A percentile compares a stretch with the other conserved stretches of the same genome.
phyloP scores from a whole-genome alignment of 1,284 basidiomycete species.

The Fomes fomentarius region DNA sequence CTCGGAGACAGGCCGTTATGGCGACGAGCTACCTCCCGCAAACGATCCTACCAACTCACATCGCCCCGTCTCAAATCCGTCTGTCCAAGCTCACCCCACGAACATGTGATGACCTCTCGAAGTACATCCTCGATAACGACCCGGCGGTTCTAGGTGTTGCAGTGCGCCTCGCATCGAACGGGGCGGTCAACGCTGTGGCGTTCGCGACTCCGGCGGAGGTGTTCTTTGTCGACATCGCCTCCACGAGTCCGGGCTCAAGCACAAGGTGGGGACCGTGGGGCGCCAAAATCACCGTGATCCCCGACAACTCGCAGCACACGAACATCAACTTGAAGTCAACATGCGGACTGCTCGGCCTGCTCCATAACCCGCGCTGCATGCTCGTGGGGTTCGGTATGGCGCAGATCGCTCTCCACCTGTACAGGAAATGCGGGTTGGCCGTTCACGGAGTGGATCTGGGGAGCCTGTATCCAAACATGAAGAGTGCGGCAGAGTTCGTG shows the following conservation, averaged over 20 bases:
- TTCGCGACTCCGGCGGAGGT: slow-evolving; percentile 13
- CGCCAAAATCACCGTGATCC: too few species aligned
- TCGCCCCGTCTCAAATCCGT: not conserved
- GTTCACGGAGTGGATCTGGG: slow-evolving; percentile 16
- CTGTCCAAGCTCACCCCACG: not conserved
- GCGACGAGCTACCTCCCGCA: not conserved
- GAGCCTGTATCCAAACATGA: not conserved
- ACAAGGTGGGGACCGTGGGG: too few species aligned
- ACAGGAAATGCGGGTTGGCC: slow-evolving; percentile 2
- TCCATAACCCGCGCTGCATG: not conserved
- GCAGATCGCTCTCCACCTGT: slow-evolving; percentile 15
- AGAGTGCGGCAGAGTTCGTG: slow-evolving; percentile 11
- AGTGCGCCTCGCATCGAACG: slow-evolving; percentile 3
- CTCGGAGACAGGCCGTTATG: not conserved
- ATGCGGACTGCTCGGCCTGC: too few species aligned
- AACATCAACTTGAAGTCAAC: too few species aligned
- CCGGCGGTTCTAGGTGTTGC: slow-evolving; percentile 8
- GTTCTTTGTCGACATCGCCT: slow-evolving; percentile 7
- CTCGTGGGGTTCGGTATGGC: slow-evolving; percentile 18
- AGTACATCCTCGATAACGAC: slow-evolving; percentile 2
- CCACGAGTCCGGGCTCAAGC: too few species aligned
- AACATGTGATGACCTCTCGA: not conserved
- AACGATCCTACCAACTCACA: not conserved
- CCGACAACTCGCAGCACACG: too few species aligned
- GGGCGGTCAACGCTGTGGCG: slow-evolving; percentile 5